Evolutionary conservation across 306 rosid genomes (phyloP).

Genomic region (Elaeagnus macrophylla): DNA sequence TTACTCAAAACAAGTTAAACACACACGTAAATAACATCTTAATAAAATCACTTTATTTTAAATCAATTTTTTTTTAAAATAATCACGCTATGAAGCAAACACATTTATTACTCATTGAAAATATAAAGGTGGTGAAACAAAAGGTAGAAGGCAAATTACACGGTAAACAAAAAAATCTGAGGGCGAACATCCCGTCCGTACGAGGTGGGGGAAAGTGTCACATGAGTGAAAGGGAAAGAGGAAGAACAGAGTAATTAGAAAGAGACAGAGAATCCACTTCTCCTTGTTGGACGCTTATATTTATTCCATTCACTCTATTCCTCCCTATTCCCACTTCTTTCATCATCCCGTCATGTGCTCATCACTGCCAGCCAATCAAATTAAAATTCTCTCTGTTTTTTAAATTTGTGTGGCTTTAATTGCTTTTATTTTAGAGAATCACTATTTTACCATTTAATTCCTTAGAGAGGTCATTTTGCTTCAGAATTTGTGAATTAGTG

Average conservation of each 20-base stretch:
- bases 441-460: too few species aligned
- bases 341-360: too few species aligned
- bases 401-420: too few species aligned
- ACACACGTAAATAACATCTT: too few species aligned
- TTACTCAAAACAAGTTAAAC: too few species aligned
- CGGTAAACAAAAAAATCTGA: not conserved
- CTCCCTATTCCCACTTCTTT: not conserved
- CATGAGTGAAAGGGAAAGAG: not conserved
- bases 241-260: not conserved
- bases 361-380: not conserved
- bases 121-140: not conserved
- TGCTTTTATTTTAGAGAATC: too few species aligned
- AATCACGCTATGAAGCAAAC: too few species aligned
- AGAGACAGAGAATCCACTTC: not conserved
- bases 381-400: not conserved
- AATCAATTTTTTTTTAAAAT: too few species aligned
- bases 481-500: too few species aligned
- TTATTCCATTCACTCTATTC: not conserved
- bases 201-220: not conserved
- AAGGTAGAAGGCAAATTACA: not conserved
- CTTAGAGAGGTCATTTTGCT: too few species aligned
- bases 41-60: too few species aligned
- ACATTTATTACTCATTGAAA: not conserved
- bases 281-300: conserved; percentile 5
- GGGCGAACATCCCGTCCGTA: not conserved